Evolutionary conservation across 345 rosid species (phyloP).

Genomic region (Raphanus raphanistrum): DNA sequence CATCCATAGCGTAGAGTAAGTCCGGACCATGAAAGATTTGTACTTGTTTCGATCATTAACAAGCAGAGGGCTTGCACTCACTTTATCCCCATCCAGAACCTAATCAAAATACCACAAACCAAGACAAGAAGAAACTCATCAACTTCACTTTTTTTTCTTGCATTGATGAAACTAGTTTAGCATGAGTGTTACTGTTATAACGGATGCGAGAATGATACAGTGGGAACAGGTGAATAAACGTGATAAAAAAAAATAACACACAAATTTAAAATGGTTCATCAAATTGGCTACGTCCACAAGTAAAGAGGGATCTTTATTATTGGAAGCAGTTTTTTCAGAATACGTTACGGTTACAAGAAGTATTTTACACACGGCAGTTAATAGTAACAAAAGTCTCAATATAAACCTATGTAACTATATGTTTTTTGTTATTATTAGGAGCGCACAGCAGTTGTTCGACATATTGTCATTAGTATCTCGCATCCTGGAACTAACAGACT

Average conservation of each 20-base stretch:
- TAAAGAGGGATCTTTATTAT: background rate
- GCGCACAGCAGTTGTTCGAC: too few relatives aligned
- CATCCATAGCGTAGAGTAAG: conserved; percentile 89
- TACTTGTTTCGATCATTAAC: conserved; percentile 79
- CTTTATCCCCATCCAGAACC: conserved; percentile 61
- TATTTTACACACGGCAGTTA: too few relatives aligned
- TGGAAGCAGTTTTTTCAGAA: background rate
- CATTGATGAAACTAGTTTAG: background rate
- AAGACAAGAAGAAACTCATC: background rate
- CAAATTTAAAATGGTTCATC: background rate
- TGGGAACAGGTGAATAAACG: background rate
- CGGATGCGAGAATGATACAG: background rate
- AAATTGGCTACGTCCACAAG: background rate
- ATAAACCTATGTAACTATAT: too few relatives aligned
- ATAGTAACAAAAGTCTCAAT: too few relatives aligned
- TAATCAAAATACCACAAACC: conserved; percentile 20
- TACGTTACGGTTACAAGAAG: background rate
- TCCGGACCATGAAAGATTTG: conserved; percentile 71
- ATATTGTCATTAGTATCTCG: too few relatives aligned
- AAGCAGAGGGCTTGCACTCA: conserved; percentile 61
- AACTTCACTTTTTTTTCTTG: background rate
- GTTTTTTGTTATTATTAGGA: too few relatives aligned
- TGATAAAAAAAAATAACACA: background rate
- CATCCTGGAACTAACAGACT: background rate
- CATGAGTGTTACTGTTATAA: background rate